phyloP scores from a whole-genome alignment of 169 alveolate genomes.

The Eimeria praecox region DNA sequence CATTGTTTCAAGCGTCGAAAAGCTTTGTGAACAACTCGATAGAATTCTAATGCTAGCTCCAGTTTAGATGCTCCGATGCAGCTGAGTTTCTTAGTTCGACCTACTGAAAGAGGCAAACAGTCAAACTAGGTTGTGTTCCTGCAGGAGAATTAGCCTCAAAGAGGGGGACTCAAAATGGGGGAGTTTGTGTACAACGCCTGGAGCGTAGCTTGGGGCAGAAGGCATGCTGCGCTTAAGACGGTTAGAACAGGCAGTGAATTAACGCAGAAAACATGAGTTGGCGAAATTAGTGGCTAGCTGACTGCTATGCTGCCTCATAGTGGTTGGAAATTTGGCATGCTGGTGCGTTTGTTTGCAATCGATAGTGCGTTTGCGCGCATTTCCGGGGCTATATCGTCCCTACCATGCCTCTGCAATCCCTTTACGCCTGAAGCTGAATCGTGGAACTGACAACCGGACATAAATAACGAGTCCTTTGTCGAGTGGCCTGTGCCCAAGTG shows the following conservation, averaged over 20 bases:
- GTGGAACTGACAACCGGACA: no score
- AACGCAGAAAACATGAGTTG: background rate
- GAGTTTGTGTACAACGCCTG: background rate
- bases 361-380: no score
- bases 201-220: no score
- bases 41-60: background rate
- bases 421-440: no score
- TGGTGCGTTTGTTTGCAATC: no score
- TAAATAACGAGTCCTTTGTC: no score
- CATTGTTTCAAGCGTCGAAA: background rate
- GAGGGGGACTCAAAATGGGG: background rate
- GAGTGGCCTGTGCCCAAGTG: no score
- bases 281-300: background rate
- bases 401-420: no score
- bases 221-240: background rate
- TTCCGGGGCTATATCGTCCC: no score
- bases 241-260: background rate
- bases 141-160: background rate
- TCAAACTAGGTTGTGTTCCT: background rate
- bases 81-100: background rate
- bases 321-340: background rate
- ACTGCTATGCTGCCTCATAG: background rate
- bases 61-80: background rate
- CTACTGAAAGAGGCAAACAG: background rate
- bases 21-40: background rate